Base-by-base conservation (phyloP, 495 filamentous ascomycete species). In the Tuber melanosporum region DNA sequence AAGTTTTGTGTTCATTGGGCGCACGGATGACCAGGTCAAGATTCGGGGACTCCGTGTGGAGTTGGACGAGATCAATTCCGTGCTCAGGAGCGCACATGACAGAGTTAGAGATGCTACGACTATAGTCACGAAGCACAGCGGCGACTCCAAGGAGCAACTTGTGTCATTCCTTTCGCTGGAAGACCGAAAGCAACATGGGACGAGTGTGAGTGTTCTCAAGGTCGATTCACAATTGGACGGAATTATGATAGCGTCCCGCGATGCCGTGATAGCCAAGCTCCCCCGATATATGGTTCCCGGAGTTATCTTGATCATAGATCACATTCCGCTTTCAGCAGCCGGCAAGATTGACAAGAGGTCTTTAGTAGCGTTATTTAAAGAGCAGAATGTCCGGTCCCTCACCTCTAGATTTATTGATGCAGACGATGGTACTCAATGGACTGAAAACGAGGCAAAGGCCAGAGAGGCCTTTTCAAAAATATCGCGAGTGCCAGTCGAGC, bases 141-240 rank as follows among this genome's bases (percentile, higher is more conserved):
- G 86, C 20, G 86, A 88, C 62, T 85, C 89, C 41, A 91, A 89
- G 79, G 90, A 92, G 66, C 86, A 92, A 32, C 85, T 94, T 14
- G 89, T 93, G 10, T 88, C 91, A 0, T 94, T 94, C 75, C 77
- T 93, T 20, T 88, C 88, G 4, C 76, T 83, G 26, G 47, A 76
- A 10, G 70, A n/a, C 5, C 44, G 73, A 57, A 75, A 77, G 43
- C 39, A 83, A 46, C 79, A 83, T 70, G 82, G 82, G n/a, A 72
- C 69, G 32, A n/a, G 32, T 2, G 71, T 69, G 46, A 83, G 84
- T 19, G 83, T 89, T 26, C 81, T 75, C 32, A 49, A 52, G n/a
- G 47, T 32, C 2, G 70, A 72, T 20, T 44, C 71, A 22, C 62
- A 79, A 70, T 62, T 66, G 32, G 76, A 74, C 43, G 57, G 73